Percentiles rank a stretch among this genome's conserved stretches.
These are phyloP conservation scores for Fraxinus ornus DNA, from an alignment of 305 asterid species.

Conservation along the genomic window DNA sequence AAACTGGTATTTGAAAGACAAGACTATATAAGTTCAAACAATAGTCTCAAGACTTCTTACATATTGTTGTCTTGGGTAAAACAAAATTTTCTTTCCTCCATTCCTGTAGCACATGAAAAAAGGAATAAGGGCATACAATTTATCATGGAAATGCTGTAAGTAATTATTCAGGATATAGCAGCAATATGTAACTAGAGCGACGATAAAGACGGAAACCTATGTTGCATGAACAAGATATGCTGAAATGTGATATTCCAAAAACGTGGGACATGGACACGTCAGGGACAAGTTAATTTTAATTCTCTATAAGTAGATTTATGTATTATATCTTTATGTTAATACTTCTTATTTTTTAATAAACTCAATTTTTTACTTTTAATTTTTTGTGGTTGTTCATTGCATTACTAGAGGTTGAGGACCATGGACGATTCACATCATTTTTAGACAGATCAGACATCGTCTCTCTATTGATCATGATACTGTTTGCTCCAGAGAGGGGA, in stretches of 20 bases:
- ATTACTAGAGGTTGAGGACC: background rate
- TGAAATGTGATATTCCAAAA: background rate
- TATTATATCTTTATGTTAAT: background rate
- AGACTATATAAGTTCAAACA: constrained; percentile 19
- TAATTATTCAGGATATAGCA: constrained; percentile 1
- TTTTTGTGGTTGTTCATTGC: background rate
- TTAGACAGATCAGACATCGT: background rate
- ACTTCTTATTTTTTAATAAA: background rate
- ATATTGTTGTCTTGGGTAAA: constrained; percentile 76
- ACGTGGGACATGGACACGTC: background rate
- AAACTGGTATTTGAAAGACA: constrained; percentile 11
- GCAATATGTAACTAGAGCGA: background rate
- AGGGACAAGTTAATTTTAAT: background rate
- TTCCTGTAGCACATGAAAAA: constrained; percentile 55
- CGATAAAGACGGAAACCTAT: background rate
- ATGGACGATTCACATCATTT: background rate
- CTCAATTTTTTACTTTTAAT: background rate
- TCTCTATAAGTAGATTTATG: background rate
- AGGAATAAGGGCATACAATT: constrained; percentile 22
- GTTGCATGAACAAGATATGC: background rate
- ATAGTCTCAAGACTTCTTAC: constrained; percentile 47
- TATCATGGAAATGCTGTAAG: constrained; percentile 3
- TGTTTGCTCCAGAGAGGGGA: background rate
- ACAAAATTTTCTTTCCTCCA: constrained; percentile 58
- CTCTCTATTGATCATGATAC: background rate